These are phyloP conservation scores for Cadophora sp. DNA, from an alignment of 2,329 filamentous ascomycete species.

Conservation along the genomic window DNA sequence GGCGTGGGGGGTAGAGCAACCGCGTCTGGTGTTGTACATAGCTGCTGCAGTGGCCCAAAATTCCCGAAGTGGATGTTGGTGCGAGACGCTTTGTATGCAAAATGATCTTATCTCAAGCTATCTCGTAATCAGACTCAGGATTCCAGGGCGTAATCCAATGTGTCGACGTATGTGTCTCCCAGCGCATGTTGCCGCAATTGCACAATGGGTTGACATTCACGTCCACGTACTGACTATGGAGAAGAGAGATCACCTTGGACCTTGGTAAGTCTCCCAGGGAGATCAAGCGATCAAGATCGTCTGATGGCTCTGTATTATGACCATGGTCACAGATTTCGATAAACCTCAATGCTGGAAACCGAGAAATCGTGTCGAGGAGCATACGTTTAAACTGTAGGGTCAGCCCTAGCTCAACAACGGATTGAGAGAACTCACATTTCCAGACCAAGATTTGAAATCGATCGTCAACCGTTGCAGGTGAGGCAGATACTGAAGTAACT, in stretches of 20 bases:
- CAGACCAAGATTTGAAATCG: not conserved
- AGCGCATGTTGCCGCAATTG: not conserved
- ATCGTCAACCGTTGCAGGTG: not conserved
- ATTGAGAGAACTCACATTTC: not conserved
- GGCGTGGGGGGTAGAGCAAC: no score
- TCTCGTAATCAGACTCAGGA: not conserved
- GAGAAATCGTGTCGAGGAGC: not conserved
- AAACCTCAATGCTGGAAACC: not conserved
- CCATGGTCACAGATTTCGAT: not conserved
- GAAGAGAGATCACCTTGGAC: not conserved
- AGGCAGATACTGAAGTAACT: conserved; percentile 5
- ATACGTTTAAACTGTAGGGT: not conserved
- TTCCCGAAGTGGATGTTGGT: not conserved
- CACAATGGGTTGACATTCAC: not conserved
- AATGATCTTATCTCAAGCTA: not conserved
- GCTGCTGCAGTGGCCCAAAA: not conserved
- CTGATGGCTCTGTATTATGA: not conserved
- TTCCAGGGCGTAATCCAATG: not conserved
- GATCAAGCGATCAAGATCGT: no score
- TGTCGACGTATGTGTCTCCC: not conserved
- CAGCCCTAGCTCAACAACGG: not conserved
- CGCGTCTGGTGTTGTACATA: not conserved
- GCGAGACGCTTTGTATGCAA: not conserved
- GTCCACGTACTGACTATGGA: not conserved
- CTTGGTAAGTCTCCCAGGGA: not conserved